Percentiles rank a stretch among this genome's conserved stretches.
Conservation (phyloP, 495 filamentous ascomycete genomes). For the Astrothelium subdiscretum region DNA sequence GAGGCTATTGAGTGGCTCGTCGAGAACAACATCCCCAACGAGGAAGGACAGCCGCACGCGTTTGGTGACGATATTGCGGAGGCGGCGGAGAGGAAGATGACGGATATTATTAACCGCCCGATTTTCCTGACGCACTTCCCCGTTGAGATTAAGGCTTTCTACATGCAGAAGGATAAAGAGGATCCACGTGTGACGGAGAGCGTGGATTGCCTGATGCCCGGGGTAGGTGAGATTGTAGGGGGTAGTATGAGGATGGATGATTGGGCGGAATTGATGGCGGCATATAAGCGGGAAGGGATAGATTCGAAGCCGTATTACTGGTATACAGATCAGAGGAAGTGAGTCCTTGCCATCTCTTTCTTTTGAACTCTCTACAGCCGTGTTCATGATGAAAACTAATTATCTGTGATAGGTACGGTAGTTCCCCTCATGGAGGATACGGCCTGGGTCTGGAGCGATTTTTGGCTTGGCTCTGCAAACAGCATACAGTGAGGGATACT, state of each 20-base stretch:
- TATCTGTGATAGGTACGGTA: conserved; percentile 59
- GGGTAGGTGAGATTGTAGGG: conserved; percentile 94
- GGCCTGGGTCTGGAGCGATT: conserved; percentile 93
- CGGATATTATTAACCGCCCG: conserved; percentile 84
- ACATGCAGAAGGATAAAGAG: conserved; percentile 85
- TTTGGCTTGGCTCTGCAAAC: conserved; percentile 89
- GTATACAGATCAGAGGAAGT: conserved; percentile 98
- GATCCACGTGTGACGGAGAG: conserved; percentile 90
- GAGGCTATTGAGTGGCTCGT: conserved; percentile 92
- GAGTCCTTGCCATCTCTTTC: conserved; percentile 13
- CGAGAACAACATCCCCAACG: conserved; percentile 80
- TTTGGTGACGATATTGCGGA: conserved; percentile 99
- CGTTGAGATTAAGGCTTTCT: conserved; percentile 96
- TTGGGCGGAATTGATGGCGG: conserved; percentile 82
- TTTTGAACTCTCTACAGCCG: conserved; percentile 11
- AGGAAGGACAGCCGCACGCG: conserved; percentile 75
- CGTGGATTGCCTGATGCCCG: conserved; percentile 92
- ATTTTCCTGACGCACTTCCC: conserved; percentile 98
- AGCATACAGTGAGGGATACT: conserved; percentile 81
- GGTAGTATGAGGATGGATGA: conserved; percentile 94
- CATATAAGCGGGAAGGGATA: conserved; percentile 80
- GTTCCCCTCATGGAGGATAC: conserved; percentile 88
- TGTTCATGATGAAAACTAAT: no score
- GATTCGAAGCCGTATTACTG: conserved; percentile 85
- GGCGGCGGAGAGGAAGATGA: conserved; percentile 94